Evolutionary conservation across 2,329 filamentous ascomycete species (phyloP), one percentile per base, ranked within the genome.

Genomic region (Alternaria rosae): DNA sequence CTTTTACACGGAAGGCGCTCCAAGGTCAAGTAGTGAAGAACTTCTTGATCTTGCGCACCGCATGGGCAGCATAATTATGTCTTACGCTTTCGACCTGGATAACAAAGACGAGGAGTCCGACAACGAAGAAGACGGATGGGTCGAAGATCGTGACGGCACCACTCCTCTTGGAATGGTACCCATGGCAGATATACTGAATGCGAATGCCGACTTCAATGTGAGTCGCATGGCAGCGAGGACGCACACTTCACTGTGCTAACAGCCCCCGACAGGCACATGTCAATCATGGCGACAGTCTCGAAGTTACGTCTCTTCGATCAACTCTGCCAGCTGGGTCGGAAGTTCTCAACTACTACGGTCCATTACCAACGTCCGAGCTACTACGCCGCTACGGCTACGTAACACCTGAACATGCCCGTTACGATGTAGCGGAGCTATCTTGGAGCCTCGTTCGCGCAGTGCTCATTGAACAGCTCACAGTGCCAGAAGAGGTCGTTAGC

Each of bases 181-280:
- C 1, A 72, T 72, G 70, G 70, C 70, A 8, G 70, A 72, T 8
- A 65, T 71, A 3, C 62, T 72, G 0, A 72, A 72, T 32, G 69
- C 70, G 1, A 69, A 72, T 21, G 70, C 70, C 11, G 69, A 69
- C 7, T 72, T 72, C 50, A 72, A 72, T 11, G 70, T 70, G 48
- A 42, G 62, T 42, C 12, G 5, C 1, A 38, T 38, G 32, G 15
- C 32, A 38, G 32, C 1, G 15, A 2, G 8, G 32, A n/a, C 15
- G 32, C 32, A 38, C 0, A 1, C 4, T 26, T 35, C 2, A 55
- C 6, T 17, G 10, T 12, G n/a, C 57, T 65, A 32, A 65, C 15
- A 8, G 17, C 1, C 4, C 25, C 4, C 9, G 17, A 1, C 41
- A 71, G 70, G 70, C 69, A 0, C 70, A 72, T 23, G 63, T 72